Evolutionary conservation across 192 early-diverging fungal species (phyloP).

Genomic region (Gonapodya prolifera): DNA sequence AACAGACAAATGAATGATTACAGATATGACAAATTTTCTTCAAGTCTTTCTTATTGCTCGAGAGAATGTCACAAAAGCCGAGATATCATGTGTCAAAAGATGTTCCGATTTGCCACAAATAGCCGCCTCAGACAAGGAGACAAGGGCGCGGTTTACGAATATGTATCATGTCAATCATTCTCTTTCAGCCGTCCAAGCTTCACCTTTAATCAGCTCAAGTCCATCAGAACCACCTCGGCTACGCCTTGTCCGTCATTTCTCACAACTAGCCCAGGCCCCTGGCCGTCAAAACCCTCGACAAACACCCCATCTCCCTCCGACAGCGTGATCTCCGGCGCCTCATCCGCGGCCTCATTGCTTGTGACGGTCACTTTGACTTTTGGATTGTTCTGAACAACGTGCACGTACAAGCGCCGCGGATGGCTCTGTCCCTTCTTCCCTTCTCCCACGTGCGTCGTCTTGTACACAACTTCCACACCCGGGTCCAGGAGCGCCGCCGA

Average conservation of each 20-base stretch:
- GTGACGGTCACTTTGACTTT: neutral
- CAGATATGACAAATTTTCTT: too few species aligned
- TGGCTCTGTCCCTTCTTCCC: too few species aligned
- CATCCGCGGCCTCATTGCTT: neutral
- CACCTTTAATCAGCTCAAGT: neutral
- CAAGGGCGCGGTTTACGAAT: too few species aligned
- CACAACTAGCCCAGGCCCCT: neutral
- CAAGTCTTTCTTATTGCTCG: too few species aligned
- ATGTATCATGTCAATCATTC: too few species aligned
- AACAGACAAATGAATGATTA: too few species aligned
- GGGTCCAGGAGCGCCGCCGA: neutral
- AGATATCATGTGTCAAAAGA: too few species aligned
- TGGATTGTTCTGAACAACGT: neutral
- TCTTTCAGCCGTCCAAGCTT: too few species aligned
- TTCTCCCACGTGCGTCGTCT: neutral
- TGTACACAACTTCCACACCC: neutral
- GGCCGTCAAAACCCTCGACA: neutral
- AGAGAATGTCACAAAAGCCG: too few species aligned
- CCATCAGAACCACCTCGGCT: neutral
- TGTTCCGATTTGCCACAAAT: too few species aligned
- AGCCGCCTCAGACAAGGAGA: too few species aligned
- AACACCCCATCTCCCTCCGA: neutral
- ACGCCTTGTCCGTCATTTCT: neutral
- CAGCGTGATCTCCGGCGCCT: neutral
- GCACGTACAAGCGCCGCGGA: neutral